Conservation (phyloP, 1,139 yeast species). For the Taiozyma sp. region DNA sequence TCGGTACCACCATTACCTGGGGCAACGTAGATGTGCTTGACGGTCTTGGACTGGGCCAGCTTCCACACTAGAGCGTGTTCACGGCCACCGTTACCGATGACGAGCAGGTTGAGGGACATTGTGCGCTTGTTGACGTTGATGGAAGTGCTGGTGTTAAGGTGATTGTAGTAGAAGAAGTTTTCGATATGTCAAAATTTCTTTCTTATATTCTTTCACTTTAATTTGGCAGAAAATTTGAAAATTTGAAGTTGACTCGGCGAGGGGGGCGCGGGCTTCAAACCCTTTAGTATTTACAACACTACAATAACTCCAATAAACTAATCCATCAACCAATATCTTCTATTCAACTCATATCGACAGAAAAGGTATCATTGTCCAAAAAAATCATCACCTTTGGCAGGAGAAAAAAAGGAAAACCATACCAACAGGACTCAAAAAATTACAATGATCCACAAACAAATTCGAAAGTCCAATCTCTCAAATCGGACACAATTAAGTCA, state of each 20-base stretch:
- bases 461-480: not conserved
- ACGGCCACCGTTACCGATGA: conserved; percentile 98
- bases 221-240: not conserved
- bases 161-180: not conserved
- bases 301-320: not conserved
- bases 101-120: conserved; percentile 59
- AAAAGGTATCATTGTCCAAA: not conserved
- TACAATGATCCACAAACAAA: not conserved
- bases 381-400: not conserved
- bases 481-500: not conserved
- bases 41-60: conserved; percentile 72
- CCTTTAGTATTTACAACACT: not conserved
- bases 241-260: not conserved
- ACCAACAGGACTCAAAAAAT: not conserved
- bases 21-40: conserved; percentile 76
- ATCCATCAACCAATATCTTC: not conserved
- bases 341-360: not conserved
- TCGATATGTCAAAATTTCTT: not conserved
- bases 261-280: not conserved
- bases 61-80: conserved; percentile 98
- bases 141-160: not conserved
- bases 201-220: not conserved
- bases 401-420: not conserved
- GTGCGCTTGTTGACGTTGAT: not conserved
- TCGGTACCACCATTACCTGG: conserved; percentile 98